phyloP scores from a whole-genome alignment of 805 yeast species.

The Monosporozyma solicola region DNA sequence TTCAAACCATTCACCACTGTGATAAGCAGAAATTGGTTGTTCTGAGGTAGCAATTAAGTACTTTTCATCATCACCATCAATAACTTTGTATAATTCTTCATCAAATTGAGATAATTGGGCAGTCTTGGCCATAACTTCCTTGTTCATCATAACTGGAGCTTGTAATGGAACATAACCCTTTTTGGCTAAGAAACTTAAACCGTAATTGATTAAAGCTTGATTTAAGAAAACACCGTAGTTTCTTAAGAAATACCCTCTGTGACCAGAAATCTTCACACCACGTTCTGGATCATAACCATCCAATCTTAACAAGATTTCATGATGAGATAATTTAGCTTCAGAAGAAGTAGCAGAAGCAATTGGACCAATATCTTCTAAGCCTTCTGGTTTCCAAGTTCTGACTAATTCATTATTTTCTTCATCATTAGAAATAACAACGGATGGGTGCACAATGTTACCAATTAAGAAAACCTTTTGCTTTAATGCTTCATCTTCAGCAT shows the following conservation, averaged over 20 bases:
- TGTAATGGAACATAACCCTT: constrained; percentile 84
- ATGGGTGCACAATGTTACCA: constrained; percentile 90
- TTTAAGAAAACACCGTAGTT: constrained; percentile 93
- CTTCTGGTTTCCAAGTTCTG: constrained; percentile 80
- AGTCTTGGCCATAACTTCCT: constrained; percentile 98
- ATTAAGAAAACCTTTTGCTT: constrained; percentile 77
- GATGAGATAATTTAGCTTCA: constrained; percentile 81
- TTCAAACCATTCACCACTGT: constrained; percentile 97
- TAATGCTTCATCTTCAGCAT: constrained; percentile 66
- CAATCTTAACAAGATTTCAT: constrained; percentile 84
- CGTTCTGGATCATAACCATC: constrained; percentile 99
- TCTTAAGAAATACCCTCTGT: constrained; percentile 95
- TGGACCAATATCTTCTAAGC: constrained; percentile 47
- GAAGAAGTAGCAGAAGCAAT: constrained; percentile 70
- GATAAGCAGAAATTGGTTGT: constrained; percentile 98
- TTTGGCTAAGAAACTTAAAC: constrained; percentile 71
- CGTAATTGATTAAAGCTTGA: constrained; percentile 96
- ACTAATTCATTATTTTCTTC: constrained; percentile 88
- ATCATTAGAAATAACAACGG: constrained; percentile 77
- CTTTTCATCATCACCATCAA: constrained; percentile 96
- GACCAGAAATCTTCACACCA: constrained; percentile 96
- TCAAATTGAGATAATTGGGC: constrained; percentile 97
- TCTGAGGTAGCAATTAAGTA: constrained; percentile 97
- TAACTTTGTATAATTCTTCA: constrained; percentile 94
- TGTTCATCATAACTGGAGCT: constrained; percentile 99